Evolutionary conservation across 768 basidiomycete genomes (phyloP).

Genomic region (Candolleomyces eurysporus): DNA sequence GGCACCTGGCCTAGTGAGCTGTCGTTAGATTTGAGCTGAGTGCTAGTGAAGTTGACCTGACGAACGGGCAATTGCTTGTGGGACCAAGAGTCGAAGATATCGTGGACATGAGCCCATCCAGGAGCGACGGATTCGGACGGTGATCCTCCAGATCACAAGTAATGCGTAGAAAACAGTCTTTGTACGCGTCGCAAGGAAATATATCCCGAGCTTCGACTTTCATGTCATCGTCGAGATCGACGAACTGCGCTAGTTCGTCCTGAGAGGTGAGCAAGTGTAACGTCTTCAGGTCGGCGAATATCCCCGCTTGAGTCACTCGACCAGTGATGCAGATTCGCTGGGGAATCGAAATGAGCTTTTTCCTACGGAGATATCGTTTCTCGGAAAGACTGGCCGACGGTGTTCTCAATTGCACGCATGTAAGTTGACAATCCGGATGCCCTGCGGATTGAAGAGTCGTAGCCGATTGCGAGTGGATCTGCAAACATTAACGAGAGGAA

Average conservation of each 20-base stretch:
- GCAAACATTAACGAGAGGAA: too few relatives aligned
- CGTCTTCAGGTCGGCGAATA: background rate
- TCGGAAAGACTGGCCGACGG: background rate
- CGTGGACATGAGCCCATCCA: background rate
- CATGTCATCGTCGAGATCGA: background rate
- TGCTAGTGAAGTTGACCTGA: background rate
- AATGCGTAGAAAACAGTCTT: background rate
- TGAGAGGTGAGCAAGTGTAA: background rate
- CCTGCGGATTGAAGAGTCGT: too few relatives aligned
- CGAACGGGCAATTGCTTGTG: background rate
- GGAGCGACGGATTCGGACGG: background rate
- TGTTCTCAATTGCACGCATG: background rate
- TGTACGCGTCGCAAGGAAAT: background rate
- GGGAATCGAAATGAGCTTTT: background rate
- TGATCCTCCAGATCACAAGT: background rate
- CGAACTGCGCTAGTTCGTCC: background rate
- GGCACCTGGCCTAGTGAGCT: background rate
- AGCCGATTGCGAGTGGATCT: too few relatives aligned
- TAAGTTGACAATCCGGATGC: too few relatives aligned
- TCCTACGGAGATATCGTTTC: constrained; percentile 1
- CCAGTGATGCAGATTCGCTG: constrained; percentile 7
- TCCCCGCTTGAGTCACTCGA: constrained; percentile 7
- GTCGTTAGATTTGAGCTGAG: background rate
- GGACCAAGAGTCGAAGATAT: background rate
- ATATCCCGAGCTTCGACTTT: background rate